Conservation (phyloP, 352 stramenopile species). For the Elongisporangium prolatum region DNA sequence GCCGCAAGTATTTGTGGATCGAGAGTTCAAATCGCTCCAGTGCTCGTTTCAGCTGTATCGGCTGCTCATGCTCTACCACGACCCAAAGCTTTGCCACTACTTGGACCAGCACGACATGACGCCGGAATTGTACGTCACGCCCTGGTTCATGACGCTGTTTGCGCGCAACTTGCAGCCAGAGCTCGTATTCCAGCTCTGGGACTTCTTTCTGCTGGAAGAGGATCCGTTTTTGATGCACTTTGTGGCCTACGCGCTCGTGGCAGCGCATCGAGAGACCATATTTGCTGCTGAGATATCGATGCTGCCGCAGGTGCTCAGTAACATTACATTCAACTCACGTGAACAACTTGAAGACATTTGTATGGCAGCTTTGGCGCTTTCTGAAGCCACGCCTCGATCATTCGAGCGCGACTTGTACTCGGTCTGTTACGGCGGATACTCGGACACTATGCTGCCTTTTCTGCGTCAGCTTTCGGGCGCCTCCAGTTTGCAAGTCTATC, state of each 20-base stretch:
- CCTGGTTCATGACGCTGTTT: conserved; percentile 94
- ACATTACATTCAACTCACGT: conserved; percentile 53
- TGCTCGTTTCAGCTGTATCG: conserved; percentile 91
- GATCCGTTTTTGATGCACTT: conserved; percentile 89
- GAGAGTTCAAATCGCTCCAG: conserved; percentile 89
- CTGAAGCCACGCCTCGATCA: conserved; percentile 62
- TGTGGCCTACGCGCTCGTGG: conserved; percentile 81
- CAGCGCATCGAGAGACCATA: conserved; percentile 49
- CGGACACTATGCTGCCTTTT: conserved; percentile 57
- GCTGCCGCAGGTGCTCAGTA: conserved; percentile 78
- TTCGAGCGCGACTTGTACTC: conserved; percentile 81
- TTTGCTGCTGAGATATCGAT: conserved; percentile 64
- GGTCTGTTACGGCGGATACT: conserved; percentile 78
- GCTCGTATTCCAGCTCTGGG: conserved; percentile 85
- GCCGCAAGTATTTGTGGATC: conserved; percentile 84
- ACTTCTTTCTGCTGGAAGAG: conserved; percentile 89
- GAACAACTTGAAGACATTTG: conserved; percentile 63
- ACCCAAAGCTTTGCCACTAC: conserved; percentile 83
- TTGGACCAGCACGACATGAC: conserved; percentile 91
- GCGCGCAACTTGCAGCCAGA: conserved; percentile 69
- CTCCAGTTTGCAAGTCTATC: conserved; percentile 82
- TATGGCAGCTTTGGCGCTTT: conserved; percentile 38
- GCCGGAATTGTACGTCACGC: conserved; percentile 91
- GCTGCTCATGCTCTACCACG: conserved; percentile 90
- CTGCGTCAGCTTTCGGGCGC: conserved; percentile 61